Conservation (phyloP, 306 rosid genomes). For the Benincasa hispida region DNA sequence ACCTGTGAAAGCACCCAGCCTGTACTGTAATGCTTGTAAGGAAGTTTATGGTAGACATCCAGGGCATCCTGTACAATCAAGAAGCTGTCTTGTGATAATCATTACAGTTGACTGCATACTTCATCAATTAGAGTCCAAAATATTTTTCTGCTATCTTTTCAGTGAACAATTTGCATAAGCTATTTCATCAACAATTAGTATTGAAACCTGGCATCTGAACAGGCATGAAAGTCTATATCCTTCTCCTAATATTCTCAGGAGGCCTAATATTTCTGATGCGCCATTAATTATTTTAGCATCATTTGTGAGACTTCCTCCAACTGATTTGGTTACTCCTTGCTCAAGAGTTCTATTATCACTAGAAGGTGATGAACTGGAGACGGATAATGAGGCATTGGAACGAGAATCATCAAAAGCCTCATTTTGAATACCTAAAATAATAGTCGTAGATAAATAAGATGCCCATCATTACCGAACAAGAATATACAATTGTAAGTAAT, state of each 20-base stretch:
- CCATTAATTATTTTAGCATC: constrained; percentile 48
- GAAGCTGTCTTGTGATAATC: constrained; percentile 12
- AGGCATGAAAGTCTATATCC: constrained; percentile 84
- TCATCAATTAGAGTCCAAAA: constrained; percentile 8
- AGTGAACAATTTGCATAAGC: not conserved
- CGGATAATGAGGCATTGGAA: constrained; percentile 31
- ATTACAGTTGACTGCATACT: constrained; percentile 10
- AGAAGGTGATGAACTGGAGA: constrained; percentile 40
- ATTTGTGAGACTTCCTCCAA: constrained; percentile 39
- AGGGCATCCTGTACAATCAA: constrained; percentile 68
- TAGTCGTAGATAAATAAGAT: not conserved
- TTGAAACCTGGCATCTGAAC: constrained; percentile 79
- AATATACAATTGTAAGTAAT: not conserved
- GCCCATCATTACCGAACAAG: not conserved
- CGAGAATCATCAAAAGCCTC: constrained; percentile 68
- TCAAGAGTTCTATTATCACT: constrained; percentile 49
- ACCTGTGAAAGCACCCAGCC: constrained; percentile 99
- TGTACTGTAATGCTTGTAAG: constrained; percentile 80
- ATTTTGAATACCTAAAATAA: constrained; percentile 45
- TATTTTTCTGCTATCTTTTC: not conserved
- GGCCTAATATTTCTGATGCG: constrained; percentile 61
- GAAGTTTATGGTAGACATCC: constrained; percentile 71
- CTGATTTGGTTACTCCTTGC: constrained; percentile 28
- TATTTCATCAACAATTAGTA: constrained; percentile 9
- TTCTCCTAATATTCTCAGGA: constrained; percentile 78